Percentiles rank a stretch among this genome's conserved stretches.
phyloP scores from a whole-genome alignment of 177 flowering plant species.

The Vitis hybrid region DNA sequence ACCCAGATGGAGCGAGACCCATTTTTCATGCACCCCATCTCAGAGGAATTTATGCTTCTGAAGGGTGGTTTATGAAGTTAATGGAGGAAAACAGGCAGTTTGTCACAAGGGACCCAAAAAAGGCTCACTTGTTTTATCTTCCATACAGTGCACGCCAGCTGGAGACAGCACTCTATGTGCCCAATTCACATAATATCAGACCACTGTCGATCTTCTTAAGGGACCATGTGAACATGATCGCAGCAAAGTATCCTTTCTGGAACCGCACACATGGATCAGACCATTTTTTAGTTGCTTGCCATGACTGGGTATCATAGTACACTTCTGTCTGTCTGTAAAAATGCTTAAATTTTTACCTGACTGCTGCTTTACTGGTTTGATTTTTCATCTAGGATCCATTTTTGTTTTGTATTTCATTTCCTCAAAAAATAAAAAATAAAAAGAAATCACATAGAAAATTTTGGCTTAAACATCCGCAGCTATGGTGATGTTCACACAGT shows the following conservation, averaged over 20 bases:
- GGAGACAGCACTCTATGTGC: constrained; percentile 65
- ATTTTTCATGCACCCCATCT: constrained; percentile 85
- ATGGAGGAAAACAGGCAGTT: constrained; percentile 78
- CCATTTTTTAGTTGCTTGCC: constrained; percentile 96
- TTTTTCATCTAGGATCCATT: no score
- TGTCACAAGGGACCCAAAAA: constrained; percentile 74
- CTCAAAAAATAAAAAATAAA: no score
- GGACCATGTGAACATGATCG: constrained; percentile 63
- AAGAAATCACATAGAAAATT: no score
- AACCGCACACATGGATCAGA: constrained; percentile 86
- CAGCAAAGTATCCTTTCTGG: constrained; percentile 94
- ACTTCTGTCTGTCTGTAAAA: not conserved
- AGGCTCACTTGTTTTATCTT: constrained; percentile 88
- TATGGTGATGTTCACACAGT: no score
- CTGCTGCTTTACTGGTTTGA: no score
- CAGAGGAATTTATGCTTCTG: constrained; percentile 88
- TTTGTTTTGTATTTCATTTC: no score
- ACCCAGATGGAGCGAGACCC: constrained; percentile 71
- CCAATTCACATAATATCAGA: constrained; percentile 64
- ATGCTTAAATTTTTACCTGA: constrained; percentile 1
- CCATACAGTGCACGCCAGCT: constrained; percentile 91
- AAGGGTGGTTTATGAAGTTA: constrained; percentile 96
- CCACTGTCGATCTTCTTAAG: constrained; percentile 66
- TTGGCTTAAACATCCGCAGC: no score
- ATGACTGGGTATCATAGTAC: constrained; percentile 79